Evolutionary conservation across 257 asterid species (phyloP), one percentile per base, ranked within the genome.

Genomic region (Nicotiana obtusifolia): DNA sequence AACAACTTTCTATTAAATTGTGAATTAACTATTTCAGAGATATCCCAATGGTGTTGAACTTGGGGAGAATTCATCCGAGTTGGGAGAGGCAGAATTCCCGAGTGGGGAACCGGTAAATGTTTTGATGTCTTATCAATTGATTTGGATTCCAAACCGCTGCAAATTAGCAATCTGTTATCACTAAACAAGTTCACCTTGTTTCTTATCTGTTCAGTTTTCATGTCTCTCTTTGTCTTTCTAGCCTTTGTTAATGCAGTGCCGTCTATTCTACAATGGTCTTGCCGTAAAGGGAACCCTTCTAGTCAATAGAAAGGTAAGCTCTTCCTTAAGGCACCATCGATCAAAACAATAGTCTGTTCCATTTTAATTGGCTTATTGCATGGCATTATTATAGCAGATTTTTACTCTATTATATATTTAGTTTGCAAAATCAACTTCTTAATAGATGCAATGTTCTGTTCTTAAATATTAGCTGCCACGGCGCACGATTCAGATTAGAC

Each of bases 231-330:
- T 78, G 65, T 59, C 33, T 83, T 86, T 86, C 82, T 90, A 95
- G 99, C 97, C 97, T 75, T 87, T 95, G 82, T 80, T 95, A 85
- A 90, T 95, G 84, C 99, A 93, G 73, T 93, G 98, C 80, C 99
- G 98, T 81, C 56, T 95, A 83, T 95, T 91, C 90, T 77, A 82
- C 78, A 65, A 88, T 62, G 99, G 99, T 49, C 44, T 60, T 82
- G 99, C 98, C 80, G 95, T 92, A 49, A 95, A 95, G 84, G 99
- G 99, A 81, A 95, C 99, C 41, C 94, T 95, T 82, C 97, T 95
- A 28, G 80, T 95, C 4, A 89, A 95, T 84, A 85, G 56, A 78
- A 90, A 86, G 98, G 99, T 95, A 87, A 71, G 24, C 31, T 76
- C 76, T 60, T 24, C 35, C 37, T 64, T 13, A 11, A 64, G 14